phyloP scores from a whole-genome alignment of 805 yeast genomes.

The Yarrowia bubula region DNA sequence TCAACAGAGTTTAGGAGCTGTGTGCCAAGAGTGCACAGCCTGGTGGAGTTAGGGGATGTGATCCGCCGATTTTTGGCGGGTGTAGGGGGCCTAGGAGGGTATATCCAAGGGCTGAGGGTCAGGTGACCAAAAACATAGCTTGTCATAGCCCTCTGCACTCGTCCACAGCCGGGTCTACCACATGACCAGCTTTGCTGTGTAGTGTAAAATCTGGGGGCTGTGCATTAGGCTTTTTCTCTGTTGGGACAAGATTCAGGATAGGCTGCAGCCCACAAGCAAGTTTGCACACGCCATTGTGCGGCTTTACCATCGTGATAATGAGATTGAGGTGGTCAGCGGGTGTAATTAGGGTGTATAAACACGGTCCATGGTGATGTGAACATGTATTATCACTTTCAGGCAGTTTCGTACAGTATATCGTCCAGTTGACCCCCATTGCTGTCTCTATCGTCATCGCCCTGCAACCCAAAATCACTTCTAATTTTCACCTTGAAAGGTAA shows the following conservation, averaged over 20 bases:
- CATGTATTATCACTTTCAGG: not conserved
- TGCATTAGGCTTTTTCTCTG: not conserved
- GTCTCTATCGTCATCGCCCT: not conserved
- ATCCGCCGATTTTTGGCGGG: too few relatives aligned
- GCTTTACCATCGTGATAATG: not conserved
- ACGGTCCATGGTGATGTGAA: too few relatives aligned
- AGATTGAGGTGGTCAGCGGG: not conserved
- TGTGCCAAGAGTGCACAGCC: slow-evolving; percentile 15
- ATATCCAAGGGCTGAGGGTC: not conserved
- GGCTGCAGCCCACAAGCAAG: slow-evolving; percentile 2
- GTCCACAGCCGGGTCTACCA: not conserved
- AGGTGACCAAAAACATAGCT: not conserved
- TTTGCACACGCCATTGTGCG: slow-evolving; percentile 19
- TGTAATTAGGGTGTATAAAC: too few relatives aligned
- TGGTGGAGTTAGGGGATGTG: not conserved
- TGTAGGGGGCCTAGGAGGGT: too few relatives aligned
- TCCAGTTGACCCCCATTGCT: too few relatives aligned
- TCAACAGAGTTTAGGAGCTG: not conserved
- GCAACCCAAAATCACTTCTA: slow-evolving; percentile 2
- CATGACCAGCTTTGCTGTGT: not conserved
- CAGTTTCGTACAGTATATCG: too few relatives aligned
- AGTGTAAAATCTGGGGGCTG: not conserved
- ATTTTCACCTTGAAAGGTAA: slow-evolving; percentile 7
- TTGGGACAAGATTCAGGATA: slow-evolving; percentile 1
- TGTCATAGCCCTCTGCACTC: not conserved